Percentiles rank a stretch among this genome's conserved stretches.
phyloP scores from a whole-genome alignment of 2,329 filamentous ascomycete species.

The Atkinsonella texensis region DNA sequence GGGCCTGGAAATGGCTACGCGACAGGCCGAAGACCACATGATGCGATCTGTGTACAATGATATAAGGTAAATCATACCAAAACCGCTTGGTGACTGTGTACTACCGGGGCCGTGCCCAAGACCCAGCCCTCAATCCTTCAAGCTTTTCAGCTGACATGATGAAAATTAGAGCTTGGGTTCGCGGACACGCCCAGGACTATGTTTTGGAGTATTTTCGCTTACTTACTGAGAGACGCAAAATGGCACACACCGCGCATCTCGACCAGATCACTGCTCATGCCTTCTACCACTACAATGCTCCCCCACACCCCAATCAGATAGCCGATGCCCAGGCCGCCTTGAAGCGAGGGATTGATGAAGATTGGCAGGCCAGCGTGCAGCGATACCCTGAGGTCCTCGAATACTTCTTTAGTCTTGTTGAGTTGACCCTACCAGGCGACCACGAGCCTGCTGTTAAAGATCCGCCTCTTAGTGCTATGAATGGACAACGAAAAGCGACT shows the following conservation, averaged over 20 bases:
- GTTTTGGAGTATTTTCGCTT: conserved; percentile 53
- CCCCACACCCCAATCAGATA: conserved; percentile 50
- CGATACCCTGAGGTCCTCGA: conserved; percentile 72
- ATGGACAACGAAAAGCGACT: conserved; percentile 32
- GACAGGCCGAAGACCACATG: conserved; percentile 50
- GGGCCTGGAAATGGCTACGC: conserved; percentile 48
- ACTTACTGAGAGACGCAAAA: conserved; percentile 49
- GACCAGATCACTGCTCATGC: conserved; percentile 43
- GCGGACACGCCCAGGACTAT: conserved; percentile 53
- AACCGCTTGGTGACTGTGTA: not conserved
- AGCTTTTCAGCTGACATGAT: conserved; percentile 7
- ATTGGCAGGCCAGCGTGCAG: conserved; percentile 65
- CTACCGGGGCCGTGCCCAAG: not conserved
- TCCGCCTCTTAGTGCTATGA: conserved; percentile 44
- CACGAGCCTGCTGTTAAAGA: conserved; percentile 47
- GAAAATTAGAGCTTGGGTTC: conserved; percentile 46
- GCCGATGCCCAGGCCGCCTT: conserved; percentile 51
- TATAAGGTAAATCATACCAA: conserved; percentile 40
- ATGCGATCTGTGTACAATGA: conserved; percentile 51
- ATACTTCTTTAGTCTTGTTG: conserved; percentile 65
- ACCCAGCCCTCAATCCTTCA: not conserved
- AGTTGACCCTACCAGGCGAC: conserved; percentile 51
- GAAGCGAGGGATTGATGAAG: conserved; percentile 64
- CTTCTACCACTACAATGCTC: conserved; percentile 44
- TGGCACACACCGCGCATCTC: conserved; percentile 41